Conservation (phyloP, 208 protist genomes). For the Trypanosoma brucei region DNA sequence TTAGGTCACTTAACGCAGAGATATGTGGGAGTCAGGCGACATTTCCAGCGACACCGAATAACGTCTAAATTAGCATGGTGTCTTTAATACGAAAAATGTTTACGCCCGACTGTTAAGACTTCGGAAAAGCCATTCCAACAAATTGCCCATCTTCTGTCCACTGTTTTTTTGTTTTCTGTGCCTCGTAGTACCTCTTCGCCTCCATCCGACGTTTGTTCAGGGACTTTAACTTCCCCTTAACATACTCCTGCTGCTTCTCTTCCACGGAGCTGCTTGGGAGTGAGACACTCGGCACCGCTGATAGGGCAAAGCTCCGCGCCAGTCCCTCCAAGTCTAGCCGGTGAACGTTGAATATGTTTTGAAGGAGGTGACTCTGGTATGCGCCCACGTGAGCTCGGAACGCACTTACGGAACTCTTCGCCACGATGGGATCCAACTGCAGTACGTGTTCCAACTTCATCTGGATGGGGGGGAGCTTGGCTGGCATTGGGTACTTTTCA, state of each 20-base stretch:
- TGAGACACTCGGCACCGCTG: constrained; percentile 75
- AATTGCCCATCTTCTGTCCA: constrained; percentile 74
- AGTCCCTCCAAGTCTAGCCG: constrained; percentile 90
- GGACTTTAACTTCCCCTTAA: constrained; percentile 88
- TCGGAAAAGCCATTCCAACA: constrained; percentile 29
- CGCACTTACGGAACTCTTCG: constrained; percentile 87
- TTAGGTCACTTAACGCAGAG: no score
- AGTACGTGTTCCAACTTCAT: constrained; percentile 86
- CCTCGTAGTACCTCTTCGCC: constrained; percentile 72
- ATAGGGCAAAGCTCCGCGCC: constrained; percentile 90
- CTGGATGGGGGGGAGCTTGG: constrained; percentile 69
- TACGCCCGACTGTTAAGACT: no score
- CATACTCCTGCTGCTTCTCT: constrained; percentile 73
- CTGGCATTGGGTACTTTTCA: constrained; percentile 66
- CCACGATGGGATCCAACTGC: constrained; percentile 81
- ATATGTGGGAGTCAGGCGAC: no score
- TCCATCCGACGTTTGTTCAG: constrained; percentile 59
- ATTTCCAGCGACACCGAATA: no score
- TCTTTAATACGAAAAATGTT: no score
- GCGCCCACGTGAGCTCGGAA: constrained; percentile 90
- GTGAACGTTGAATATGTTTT: constrained; percentile 91
- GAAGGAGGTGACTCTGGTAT: constrained; percentile 92
- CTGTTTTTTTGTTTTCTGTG: constrained; percentile 74
- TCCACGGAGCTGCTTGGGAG: constrained; percentile 64
- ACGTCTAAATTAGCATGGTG: no score